Evolutionary conservation across 1,139 yeast genomes (phyloP), one percentile per base, ranked within the genome.

Genomic region (Wickerhamiella infanticola): DNA sequence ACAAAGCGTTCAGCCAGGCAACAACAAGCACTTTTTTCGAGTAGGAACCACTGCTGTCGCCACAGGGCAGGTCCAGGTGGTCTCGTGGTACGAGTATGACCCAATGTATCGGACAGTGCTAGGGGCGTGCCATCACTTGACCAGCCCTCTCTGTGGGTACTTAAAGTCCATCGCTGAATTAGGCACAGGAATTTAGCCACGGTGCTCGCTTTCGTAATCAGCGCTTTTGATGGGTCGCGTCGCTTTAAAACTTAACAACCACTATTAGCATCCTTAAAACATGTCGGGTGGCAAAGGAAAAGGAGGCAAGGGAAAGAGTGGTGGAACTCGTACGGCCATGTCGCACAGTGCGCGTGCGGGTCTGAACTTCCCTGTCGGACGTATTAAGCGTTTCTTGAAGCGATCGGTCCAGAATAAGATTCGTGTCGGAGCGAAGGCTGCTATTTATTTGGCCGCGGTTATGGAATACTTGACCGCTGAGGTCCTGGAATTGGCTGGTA

Each of bases 331-430:
- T 69, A 84, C 53, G 77, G 85, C 58, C 50, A 56, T 59, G 43
- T 86, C 97, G 23, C 95, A 88, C 60, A 85, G 96, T 23, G 95
- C 96, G 18, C 81, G 95, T 64, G 98, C 98, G 29, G 98, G 98
- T 27, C 73, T 90, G 61, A 96, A 85, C 65, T 90, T 90, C 69
- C 99, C 99, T 43, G 98, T 93, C 35, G 99, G 99, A 46, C 85
- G 99, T 76, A 86, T 90, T 59, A 86, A 90, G 76, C 77, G 98
- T 67, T 90, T 86, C 63, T 73, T 90, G 67, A 90, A 90, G 72
- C 80, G 74, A 63, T 81, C 79, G 51, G 95, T 95, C 31, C 95
- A 86, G 63, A 84, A 84, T 66, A 86, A 84, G 63, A 81, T 86
- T 59, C 80, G 99, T 65, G 97, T 90, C 37, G 98, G 98, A 45